A percentile compares a stretch with the other conserved stretches of the same genome.
phyloP scores from a whole-genome alignment of 805 yeast genomes.

The Aciculoconidium aculeatum region DNA sequence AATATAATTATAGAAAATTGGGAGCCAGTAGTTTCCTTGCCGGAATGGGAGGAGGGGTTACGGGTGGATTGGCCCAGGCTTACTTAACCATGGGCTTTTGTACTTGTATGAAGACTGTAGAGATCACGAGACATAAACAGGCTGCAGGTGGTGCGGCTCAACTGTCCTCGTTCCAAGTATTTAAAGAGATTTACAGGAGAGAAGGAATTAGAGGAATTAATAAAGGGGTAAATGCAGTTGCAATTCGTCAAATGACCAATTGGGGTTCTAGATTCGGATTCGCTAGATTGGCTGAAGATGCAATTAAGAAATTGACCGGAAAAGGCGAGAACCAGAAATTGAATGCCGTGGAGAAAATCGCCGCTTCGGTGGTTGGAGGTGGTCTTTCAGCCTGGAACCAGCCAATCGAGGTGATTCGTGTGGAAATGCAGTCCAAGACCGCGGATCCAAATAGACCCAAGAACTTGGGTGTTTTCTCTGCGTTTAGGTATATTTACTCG shows the following conservation, averaged over 20 bases:
- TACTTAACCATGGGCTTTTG: slow-evolving; percentile 97
- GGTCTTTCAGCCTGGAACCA: slow-evolving; percentile 98
- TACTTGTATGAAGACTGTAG: slow-evolving; percentile 98
- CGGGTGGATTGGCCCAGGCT: slow-evolving; percentile 96
- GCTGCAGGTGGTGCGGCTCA: slow-evolving; percentile 57
- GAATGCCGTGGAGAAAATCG: slow-evolving; percentile 71
- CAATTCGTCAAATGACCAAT: slow-evolving; percentile 97
- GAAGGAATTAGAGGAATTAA: slow-evolving; percentile 95
- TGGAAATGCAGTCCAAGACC: slow-evolving; percentile 97
- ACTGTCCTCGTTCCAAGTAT: slow-evolving; percentile 77
- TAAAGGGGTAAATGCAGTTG: slow-evolving; percentile 97
- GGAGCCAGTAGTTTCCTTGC: slow-evolving; percentile 67
- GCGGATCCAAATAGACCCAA: slow-evolving; percentile 92
- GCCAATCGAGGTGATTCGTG: slow-evolving; percentile 96
- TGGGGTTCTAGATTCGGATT: slow-evolving; percentile 99
- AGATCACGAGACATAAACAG: slow-evolving; percentile 87
- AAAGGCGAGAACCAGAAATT: slow-evolving; percentile 57
- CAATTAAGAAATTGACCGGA: slow-evolving; percentile 57
- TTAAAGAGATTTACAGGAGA: slow-evolving; percentile 70
- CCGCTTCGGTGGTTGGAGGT: slow-evolving; percentile 89
- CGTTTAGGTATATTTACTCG: slow-evolving; percentile 76
- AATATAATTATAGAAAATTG: slow-evolving; percentile 59
- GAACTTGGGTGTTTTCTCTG: slow-evolving; percentile 70
- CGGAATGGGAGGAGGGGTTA: slow-evolving; percentile 93
- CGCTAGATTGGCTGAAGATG: slow-evolving; percentile 85